Percentiles rank a stretch among this genome's conserved stretches.
These are phyloP conservation scores for Colletotrichum lindemuthianum DNA, from an alignment of 2,329 filamentous ascomycete species.

Conservation along the genomic window DNA sequence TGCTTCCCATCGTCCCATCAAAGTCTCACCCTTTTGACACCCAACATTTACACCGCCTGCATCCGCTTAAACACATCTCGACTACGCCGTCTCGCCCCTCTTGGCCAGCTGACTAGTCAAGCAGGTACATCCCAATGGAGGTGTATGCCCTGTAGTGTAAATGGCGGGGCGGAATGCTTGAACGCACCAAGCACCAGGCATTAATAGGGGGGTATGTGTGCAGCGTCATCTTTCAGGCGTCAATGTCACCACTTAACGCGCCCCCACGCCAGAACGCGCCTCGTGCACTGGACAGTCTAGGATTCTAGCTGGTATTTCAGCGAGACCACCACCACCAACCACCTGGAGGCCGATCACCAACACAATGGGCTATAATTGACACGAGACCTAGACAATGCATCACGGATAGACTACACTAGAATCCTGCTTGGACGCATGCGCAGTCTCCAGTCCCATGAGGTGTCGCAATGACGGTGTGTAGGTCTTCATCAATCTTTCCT, in stretches of 20 bases:
- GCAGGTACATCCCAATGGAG: slow-evolving; percentile 23
- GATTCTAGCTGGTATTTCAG: background rate
- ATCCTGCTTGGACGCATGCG: too few species aligned
- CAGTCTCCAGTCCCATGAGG: too few species aligned
- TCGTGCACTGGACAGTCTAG: background rate
- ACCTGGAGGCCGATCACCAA: background rate
- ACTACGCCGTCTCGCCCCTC: slow-evolving; percentile 11
- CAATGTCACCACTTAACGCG: slow-evolving; percentile 14
- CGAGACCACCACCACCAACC: background rate
- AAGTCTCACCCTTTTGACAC: background rate
- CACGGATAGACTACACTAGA: too few species aligned
- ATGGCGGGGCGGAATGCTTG: slow-evolving; percentile 31
- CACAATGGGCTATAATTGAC: too few species aligned
- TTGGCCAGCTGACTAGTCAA: slow-evolving; percentile 10
- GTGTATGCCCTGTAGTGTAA: slow-evolving; percentile 1
- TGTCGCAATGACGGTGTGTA: too few species aligned
- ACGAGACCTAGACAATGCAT: too few species aligned
- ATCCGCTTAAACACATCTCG: slow-evolving; percentile 13
- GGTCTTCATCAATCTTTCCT: too few species aligned
- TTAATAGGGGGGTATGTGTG: background rate
- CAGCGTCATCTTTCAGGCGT: slow-evolving; percentile 1
- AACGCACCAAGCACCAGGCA: slow-evolving; percentile 6
- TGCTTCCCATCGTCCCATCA: too few species aligned
- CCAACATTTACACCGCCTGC: slow-evolving; percentile 30
- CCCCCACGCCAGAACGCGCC: slow-evolving; percentile 25